phyloP scores from a whole-genome alignment of 768 basidiomycete species.

The Russula foetens region DNA sequence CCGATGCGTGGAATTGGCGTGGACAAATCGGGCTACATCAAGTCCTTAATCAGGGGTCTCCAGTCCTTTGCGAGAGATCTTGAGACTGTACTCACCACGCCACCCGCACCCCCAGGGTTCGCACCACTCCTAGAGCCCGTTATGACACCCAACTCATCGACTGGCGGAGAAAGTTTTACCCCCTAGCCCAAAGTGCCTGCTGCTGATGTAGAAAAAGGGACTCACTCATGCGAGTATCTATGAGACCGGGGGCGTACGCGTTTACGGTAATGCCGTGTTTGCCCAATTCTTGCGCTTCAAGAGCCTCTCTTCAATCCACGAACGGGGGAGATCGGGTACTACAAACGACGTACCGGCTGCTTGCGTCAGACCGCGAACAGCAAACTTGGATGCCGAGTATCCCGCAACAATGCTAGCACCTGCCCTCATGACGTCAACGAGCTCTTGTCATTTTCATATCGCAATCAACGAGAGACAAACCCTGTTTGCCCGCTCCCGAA shows the following conservation, averaged over 20 bases:
- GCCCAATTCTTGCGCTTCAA: conserved; percentile 19
- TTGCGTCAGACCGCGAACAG: conserved; percentile 22
- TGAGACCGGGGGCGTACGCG: conserved; percentile 21
- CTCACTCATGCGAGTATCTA: conserved; percentile 21
- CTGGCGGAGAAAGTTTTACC: not conserved
- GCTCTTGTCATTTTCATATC: not conserved
- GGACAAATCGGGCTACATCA: not conserved
- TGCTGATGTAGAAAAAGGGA: not conserved
- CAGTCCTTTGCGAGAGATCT: too few species aligned
- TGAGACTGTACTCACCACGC: not conserved
- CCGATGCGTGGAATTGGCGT: conserved; percentile 2
- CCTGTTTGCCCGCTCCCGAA: conserved; percentile 12
- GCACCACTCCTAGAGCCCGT: not conserved
- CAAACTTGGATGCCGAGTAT: conserved; percentile 22
- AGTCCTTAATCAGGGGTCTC: not conserved
- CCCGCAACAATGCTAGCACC: not conserved
- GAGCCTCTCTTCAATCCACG: not conserved
- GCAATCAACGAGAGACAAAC: not conserved
- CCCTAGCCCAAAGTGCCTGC: not conserved
- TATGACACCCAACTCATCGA: not conserved
- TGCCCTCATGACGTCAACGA: not conserved
- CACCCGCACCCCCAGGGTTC: not conserved
- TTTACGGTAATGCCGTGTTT: conserved; percentile 22
- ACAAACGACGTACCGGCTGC: conserved; percentile 6
- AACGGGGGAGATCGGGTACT: too few species aligned